Evolutionary conservation across 306 rosid species (phyloP), one percentile per base, ranked within the genome.

Genomic region (Cucumis cinereus): DNA sequence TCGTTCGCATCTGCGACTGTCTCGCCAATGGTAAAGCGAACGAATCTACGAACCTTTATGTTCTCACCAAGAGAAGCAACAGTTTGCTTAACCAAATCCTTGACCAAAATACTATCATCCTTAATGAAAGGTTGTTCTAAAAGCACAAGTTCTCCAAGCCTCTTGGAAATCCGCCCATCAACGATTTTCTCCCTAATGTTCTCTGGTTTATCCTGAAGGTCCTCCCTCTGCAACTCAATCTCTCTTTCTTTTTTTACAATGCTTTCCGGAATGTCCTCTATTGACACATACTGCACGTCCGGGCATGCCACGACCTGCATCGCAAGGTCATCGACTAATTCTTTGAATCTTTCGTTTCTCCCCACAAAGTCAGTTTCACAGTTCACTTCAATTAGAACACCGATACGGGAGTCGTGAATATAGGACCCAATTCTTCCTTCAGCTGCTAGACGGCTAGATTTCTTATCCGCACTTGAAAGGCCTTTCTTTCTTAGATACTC

Each of bases 61-160:
- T 95, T 95, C 85, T 95, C 98, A 36, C 99, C 99, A n/a, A 95
- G 89, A 20, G 98, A 87, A 50, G 98, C 99, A n/a, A 95, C 90
- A n/a, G 90, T 95, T 87, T 89, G 97, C 85, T 89, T 95, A 19
- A 95, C 96, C 79, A 95, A 86, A 81, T 95, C 99, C 89, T 92
- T 95, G 82, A 95, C 90, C 78, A 89, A 72, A 74, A 92, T 55
- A 67, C 81, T 81, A 77, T 95, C 99, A 80, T 95, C 87, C 88
- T 95, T 95, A 26, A 95, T 87, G 74, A 89, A 95, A 78, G 98
- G 89, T 81, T 95, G 99, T 84, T 95, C 99, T 13, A 92, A 78
- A 84, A 95, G 92, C 13, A 87, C 96, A 80, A 92, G 91, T 81
- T 95, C 98, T 50, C 98, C 99, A 26, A 95, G 91, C 88, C 98